These are phyloP conservation scores for Vigna hirtella DNA, from an alignment of 306 rosid genomes.

Conservation along the genomic window DNA sequence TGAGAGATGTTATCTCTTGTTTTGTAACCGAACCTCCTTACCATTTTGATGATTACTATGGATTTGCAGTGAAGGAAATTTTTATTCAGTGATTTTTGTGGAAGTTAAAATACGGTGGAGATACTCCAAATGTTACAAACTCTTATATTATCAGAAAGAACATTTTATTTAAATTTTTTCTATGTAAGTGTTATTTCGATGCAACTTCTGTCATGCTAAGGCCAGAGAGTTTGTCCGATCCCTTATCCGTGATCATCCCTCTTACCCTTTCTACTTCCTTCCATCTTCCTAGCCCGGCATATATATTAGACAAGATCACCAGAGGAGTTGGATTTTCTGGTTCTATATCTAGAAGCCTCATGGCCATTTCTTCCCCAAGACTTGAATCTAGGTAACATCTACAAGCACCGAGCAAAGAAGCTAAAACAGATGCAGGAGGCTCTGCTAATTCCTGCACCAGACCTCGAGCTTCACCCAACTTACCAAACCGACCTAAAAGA, in stretches of 20 bases:
- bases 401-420: conserved; percentile 82
- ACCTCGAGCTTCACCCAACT: conserved; percentile 61
- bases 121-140: conserved; percentile 33
- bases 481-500: conserved; percentile 74
- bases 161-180: conserved; percentile 35
- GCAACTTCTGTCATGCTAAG: conserved; percentile 63
- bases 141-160: conserved; percentile 40
- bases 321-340: conserved; percentile 71
- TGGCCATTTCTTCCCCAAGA: conserved; percentile 69
- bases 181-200: conserved; percentile 41
- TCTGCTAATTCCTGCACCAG: conserved; percentile 57
- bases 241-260: conserved; percentile 55
- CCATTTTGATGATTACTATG: conserved; percentile 70
- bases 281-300: conserved; percentile 79
- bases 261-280: conserved; percentile 75
- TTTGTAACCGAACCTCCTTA: conserved; percentile 79
- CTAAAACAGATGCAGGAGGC: conserved; percentile 63
- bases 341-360: conserved; percentile 62
- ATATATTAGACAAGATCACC: conserved; percentile 68
- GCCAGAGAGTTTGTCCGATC: conserved; percentile 64
- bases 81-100: conserved; percentile 52
- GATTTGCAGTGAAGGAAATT: conserved; percentile 73
- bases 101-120: conserved; percentile 9
- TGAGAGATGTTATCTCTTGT: conserved; percentile 94
- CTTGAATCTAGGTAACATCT: conserved; percentile 55